Evolutionary conservation across 192 early-diverging fungal species (phyloP).

Genomic region (Rhizophagus sp.): DNA sequence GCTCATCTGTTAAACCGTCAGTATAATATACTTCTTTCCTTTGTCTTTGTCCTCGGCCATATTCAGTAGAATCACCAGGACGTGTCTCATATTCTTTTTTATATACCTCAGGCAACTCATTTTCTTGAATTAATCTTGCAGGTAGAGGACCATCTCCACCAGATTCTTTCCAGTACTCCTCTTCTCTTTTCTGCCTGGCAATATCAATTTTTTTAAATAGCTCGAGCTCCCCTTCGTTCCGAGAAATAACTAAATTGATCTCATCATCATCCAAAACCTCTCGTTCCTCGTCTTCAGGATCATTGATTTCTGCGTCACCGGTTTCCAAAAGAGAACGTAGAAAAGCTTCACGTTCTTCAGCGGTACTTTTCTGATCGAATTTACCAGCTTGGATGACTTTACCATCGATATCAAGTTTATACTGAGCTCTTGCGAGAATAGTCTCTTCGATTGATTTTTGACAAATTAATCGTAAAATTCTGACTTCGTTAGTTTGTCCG

Average conservation of each 20-base stretch:
- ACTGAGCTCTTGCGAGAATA: constrained; percentile 90
- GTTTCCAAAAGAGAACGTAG: constrained; percentile 72
- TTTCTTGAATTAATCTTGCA: constrained; percentile 81
- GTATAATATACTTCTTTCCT: constrained; percentile 81
- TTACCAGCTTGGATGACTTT: constrained; percentile 99
- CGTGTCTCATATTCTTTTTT: constrained; percentile 57
- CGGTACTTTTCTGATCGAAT: constrained; percentile 96
- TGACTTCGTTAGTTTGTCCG: constrained; percentile 98
- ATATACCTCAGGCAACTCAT: constrained; percentile 88
- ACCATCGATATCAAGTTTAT: constrained; percentile 95
- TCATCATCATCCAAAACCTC: constrained; percentile 83
- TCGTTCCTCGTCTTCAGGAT: constrained; percentile 66
- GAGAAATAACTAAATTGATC: constrained; percentile 88
- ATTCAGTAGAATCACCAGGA: constrained; percentile 54
- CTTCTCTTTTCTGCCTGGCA: constrained; percentile 60
- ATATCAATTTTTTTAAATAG: constrained; percentile 77
- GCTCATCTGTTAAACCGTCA: constrained; percentile 91
- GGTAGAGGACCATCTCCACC: constrained; percentile 61
- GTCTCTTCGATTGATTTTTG: constrained; percentile 91
- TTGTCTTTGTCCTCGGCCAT: constrained; percentile 73
- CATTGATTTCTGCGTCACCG: constrained; percentile 77
- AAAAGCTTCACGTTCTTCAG: constrained; percentile 89
- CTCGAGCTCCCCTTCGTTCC: constrained; percentile 77
- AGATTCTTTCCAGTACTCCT: constrained; percentile 46
- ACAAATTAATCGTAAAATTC: constrained; percentile 90